Conservation (phyloP, 164 flowering plant species). For the Vitis rotundifolia region DNA sequence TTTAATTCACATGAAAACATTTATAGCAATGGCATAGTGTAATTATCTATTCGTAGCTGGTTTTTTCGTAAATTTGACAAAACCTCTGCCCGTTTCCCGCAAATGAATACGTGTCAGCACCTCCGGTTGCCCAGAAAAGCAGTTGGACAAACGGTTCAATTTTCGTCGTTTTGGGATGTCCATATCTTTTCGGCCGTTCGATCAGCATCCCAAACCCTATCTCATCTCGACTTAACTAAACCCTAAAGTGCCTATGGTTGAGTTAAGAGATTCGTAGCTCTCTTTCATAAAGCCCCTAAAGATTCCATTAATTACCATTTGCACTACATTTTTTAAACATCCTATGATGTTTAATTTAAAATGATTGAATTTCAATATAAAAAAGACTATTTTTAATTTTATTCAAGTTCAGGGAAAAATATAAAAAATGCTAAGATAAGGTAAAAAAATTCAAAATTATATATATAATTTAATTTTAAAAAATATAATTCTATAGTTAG, state of each 20-base stretch:
- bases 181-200: conserved; percentile 23
- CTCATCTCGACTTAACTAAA: not conserved
- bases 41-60: not conserved
- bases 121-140: conserved; percentile 7
- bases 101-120: conserved; percentile 22
- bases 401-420: too few species aligned
- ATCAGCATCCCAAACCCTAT: conserved; percentile 16
- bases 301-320: conserved; percentile 3
- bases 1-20: not conserved
- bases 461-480: too few species aligned
- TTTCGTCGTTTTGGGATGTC: conserved; percentile 11
- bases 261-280: not conserved
- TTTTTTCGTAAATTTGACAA: conserved; percentile 5
- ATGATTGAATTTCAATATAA: too few species aligned
- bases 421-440: too few species aligned
- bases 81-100: conserved; percentile 7
- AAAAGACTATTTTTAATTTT: too few species aligned
- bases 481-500: too few species aligned
- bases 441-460: too few species aligned
- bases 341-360: too few species aligned
- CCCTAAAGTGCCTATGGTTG: conserved; percentile 6
- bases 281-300: not conserved
- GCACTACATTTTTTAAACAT: too few species aligned
- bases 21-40: not conserved
- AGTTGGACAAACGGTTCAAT: conserved; percentile 14